Base-by-base conservation (phyloP, 495 filamentous ascomycete species). In the Pseudotulostoma volvatum region DNA sequence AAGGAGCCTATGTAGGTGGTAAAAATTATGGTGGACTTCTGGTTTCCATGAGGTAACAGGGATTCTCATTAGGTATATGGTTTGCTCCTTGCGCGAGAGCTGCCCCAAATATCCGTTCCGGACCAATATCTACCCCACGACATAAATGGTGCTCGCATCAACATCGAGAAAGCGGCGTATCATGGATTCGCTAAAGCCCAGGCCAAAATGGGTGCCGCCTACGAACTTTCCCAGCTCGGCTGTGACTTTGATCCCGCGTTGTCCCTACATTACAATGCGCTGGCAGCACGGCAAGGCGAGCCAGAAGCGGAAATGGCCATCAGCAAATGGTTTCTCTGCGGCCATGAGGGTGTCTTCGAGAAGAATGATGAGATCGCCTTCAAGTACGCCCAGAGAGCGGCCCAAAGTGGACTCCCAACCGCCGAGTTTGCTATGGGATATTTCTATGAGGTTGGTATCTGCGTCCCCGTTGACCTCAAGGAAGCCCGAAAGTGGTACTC, bases 251-350 rank as follows among this genome's bases (percentile, higher is more conserved):
- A 88, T 48, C 90, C 90, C 0, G 77, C 81, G 4, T 62, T 93
- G 36, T 95, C 88, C 3, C 58, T 97, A 41, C 90, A 97, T 48
- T 97, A 97, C 57, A 94, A 95, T 53, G 85, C 84, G 38, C 69
- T 97, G 31, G 92, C 90, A 14, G 79, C 90, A 3, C 76, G 81
- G 31, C 92, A 96, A 57, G 76, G 76, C 7, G 85, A 95, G 48
- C 61, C 82, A 0, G 90, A 96, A 50, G 90, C 88, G 0, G 84
- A 93, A 37, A 85, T 97, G 71, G 84, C 86, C 17, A 88, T 97
- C 42, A 95, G 87, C 52, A 92, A 95, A 58, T 97, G 90, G 90
- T 96, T 96, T 58, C 67, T 97, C 18, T 95, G 90, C 50, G 90
- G 90, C 5, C 84, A 86, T 45, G 87, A 96, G 52, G 75, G 75